These are phyloP conservation scores for Teratosphaeria gauchensis DNA, from an alignment of 2,329 filamentous ascomycete species.

Conservation along the genomic window DNA sequence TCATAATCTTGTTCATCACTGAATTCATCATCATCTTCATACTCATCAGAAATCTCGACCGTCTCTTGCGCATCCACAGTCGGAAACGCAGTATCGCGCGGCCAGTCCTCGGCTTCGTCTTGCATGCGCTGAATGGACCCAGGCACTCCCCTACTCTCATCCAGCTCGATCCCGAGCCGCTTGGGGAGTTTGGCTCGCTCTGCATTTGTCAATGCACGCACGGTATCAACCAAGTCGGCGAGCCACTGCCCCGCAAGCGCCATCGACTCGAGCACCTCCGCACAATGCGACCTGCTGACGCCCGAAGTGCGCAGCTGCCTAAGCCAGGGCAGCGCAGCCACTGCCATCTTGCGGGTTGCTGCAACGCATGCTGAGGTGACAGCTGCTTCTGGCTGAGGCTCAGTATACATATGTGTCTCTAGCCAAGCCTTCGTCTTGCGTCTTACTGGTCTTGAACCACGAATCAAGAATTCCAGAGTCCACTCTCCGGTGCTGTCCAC, in stretches of 20 bases:
- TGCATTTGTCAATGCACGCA: background rate
- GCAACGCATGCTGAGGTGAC: background rate
- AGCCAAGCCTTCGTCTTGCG: background rate
- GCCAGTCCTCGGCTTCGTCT: constrained; percentile 5
- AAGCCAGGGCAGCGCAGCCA: background rate
- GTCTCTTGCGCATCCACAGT: background rate
- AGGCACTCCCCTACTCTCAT: constrained; percentile 2
- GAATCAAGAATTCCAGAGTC: background rate
- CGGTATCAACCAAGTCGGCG: background rate
- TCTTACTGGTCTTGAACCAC: background rate
- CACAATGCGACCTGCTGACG: background rate
- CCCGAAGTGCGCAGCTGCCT: background rate
- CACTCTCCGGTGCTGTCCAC: background rate
- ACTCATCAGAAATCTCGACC: background rate
- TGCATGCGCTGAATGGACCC: background rate
- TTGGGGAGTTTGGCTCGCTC: background rate
- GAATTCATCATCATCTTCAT: background rate
- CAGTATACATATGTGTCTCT: background rate
- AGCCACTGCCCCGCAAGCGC: background rate
- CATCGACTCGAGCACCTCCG: background rate
- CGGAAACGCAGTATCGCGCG: background rate
- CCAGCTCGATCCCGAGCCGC: constrained; percentile 2
- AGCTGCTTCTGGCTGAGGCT: background rate
- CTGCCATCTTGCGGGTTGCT: background rate
- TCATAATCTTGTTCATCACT: background rate